Percentiles rank a stretch among this genome's conserved stretches.
phyloP scores from a whole-genome alignment of 1,284 basidiomycete genomes.

The Mycosarcoma mackinlayi region DNA sequence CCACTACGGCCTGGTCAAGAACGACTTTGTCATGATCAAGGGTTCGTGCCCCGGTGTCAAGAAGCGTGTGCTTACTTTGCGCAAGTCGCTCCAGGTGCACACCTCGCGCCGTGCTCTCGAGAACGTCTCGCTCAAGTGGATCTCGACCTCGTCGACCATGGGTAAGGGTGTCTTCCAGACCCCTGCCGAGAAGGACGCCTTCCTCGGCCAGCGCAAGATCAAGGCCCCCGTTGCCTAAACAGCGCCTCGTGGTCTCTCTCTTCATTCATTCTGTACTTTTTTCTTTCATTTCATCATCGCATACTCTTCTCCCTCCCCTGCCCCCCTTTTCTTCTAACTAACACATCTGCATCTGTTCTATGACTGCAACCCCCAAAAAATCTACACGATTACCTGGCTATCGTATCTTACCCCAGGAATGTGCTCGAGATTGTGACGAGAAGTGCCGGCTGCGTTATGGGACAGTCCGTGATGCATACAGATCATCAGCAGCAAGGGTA shows the following conservation, averaged over 20 bases:
- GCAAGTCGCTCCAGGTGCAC: slow-evolving; percentile 68
- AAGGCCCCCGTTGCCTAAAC: slow-evolving; percentile 50
- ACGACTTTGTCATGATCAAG: slow-evolving; percentile 91
- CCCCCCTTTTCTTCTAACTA: slow-evolving; percentile 11
- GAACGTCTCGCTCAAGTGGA: slow-evolving; percentile 98
- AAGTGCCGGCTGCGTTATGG: not conserved
- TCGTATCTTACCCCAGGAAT: not conserved
- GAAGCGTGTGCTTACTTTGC: slow-evolving; percentile 90
- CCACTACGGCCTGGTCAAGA: slow-evolving; percentile 97
- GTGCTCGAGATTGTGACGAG: not conserved
- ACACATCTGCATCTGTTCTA: slow-evolving; percentile 39
- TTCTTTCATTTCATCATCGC: slow-evolving; percentile 26
- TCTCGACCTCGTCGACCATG: slow-evolving; percentile 92
- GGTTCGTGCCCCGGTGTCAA: slow-evolving; percentile 88
- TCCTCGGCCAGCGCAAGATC: slow-evolving; percentile 77
- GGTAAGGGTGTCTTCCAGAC: slow-evolving; percentile 96
- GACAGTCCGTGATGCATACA: not conserved
- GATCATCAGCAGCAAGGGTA: too few relatives aligned
- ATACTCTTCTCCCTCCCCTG: slow-evolving; percentile 13
- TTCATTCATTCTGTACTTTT: slow-evolving; percentile 15
- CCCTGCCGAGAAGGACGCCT: slow-evolving; percentile 90
- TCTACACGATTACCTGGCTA: slow-evolving; percentile 48
- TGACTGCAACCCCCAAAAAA: slow-evolving; percentile 41
- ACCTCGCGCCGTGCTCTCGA: slow-evolving; percentile 74
- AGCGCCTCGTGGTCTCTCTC: slow-evolving; percentile 13